A percentile compares a stretch with the other conserved stretches of the same genome.
These are phyloP conservation scores for Aspergillus alliaceus DNA, from an alignment of 2,329 filamentous ascomycete species.

Conservation along the genomic window DNA sequence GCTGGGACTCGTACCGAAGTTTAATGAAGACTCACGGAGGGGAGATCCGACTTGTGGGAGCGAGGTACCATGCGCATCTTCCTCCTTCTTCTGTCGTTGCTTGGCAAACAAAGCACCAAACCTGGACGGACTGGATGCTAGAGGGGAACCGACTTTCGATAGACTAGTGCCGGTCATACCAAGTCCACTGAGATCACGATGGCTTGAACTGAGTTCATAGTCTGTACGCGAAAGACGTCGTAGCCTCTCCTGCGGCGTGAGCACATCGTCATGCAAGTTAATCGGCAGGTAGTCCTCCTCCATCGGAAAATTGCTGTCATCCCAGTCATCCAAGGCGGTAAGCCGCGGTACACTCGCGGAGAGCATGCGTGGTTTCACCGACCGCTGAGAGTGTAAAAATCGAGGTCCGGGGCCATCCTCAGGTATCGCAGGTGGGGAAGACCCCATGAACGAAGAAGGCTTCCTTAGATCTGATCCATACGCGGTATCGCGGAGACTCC, in stretches of 20 bases:
- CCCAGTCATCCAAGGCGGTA: constrained; percentile 57
- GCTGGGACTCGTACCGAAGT: constrained; percentile 51
- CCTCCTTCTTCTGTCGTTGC: constrained; percentile 52
- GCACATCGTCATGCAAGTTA: constrained; percentile 62
- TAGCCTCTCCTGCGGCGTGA: constrained; percentile 62
- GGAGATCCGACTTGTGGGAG: constrained; percentile 66
- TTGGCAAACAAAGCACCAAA: constrained; percentile 61
- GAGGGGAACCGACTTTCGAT: constrained; percentile 55
- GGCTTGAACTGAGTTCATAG: constrained; percentile 48
- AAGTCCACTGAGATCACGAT: constrained; percentile 52
- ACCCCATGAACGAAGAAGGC: constrained; percentile 52
- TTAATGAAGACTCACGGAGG: constrained; percentile 60
- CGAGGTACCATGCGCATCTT: constrained; percentile 48
- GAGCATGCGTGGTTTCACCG: constrained; percentile 57
- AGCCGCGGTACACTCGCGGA: constrained; percentile 61
- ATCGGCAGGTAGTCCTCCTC: constrained; percentile 87
- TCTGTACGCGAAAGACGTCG: constrained; percentile 61
- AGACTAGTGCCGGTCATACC: constrained; percentile 51
- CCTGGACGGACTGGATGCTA: constrained; percentile 61
- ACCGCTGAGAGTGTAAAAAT: constrained; percentile 66
- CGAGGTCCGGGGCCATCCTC: constrained; percentile 68
- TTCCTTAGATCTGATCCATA: constrained; percentile 71
- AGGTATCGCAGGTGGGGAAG: constrained; percentile 61
- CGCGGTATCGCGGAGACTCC: constrained; percentile 64
- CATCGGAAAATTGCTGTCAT: constrained; percentile 68